Evolutionary conservation across 768 basidiomycete genomes (phyloP).

Genomic region (Strobilomyces confusus): DNA sequence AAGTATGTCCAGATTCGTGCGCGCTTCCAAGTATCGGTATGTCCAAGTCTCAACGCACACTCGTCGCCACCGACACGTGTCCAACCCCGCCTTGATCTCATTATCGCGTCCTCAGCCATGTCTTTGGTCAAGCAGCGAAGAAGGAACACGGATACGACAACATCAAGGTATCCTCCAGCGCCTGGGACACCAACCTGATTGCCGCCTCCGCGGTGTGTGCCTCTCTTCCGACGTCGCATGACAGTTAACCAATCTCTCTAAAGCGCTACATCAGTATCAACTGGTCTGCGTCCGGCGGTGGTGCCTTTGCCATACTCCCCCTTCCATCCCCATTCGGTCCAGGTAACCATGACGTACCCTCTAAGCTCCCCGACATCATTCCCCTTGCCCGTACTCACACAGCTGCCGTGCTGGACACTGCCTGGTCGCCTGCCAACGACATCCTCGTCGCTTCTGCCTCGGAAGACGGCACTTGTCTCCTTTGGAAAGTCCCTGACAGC

Average conservation of each 20-base stretch:
- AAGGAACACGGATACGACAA: conserved; percentile 81
- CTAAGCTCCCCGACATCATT: conserved; percentile 87
- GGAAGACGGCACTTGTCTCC: conserved; percentile 90
- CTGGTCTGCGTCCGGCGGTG: conserved; percentile 91
- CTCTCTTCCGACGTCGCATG: not conserved
- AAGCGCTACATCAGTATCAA: conserved; percentile 88
- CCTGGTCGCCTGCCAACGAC: conserved; percentile 95
- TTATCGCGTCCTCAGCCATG: conserved; percentile 56
- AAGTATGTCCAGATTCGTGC: conserved; percentile 80
- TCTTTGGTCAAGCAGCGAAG: conserved; percentile 86
- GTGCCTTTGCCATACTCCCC: conserved; percentile 93
- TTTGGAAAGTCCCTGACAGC: conserved; percentile 77
- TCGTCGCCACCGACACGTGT: not conserved
- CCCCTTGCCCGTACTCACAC: conserved; percentile 88
- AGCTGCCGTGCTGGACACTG: conserved; percentile 87
- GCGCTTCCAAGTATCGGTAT: conserved; percentile 83
- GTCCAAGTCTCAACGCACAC: conserved; percentile 19
- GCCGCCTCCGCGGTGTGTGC: conserved; percentile 68
- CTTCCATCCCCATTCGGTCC: conserved; percentile 67
- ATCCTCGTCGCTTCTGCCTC: conserved; percentile 84
- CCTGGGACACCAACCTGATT: conserved; percentile 95
- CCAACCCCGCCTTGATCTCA: not conserved
- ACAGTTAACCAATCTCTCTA: conserved; percentile 5
- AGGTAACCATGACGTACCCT: conserved; percentile 50
- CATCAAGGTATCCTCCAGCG: conserved; percentile 80